Evolutionary conservation across 2,329 filamentous ascomycete genomes (phyloP).

Genomic region (Phialophora tarda): DNA sequence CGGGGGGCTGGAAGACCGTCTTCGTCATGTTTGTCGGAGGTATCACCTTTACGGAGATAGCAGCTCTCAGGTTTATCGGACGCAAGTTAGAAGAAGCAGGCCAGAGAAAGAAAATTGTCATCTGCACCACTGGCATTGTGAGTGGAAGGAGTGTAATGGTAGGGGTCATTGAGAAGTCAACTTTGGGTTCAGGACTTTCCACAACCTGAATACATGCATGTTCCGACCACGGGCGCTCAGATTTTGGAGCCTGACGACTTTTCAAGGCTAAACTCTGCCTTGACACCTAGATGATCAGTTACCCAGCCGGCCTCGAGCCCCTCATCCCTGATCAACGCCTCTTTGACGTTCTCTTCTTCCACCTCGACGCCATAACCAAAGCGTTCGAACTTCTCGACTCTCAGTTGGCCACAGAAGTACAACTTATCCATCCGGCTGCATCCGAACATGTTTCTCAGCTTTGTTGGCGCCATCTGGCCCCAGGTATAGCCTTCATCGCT

Average conservation of each 20-base stretch:
- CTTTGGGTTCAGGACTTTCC: slow-evolving; percentile 32
- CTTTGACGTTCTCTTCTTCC: slow-evolving; percentile 38
- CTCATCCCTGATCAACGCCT: slow-evolving; percentile 30
- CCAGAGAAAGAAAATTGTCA: slow-evolving; percentile 74
- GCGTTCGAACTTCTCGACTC: slow-evolving; percentile 51
- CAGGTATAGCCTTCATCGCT: slow-evolving; percentile 62
- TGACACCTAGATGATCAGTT: slow-evolving; percentile 40
- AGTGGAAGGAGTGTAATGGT: slow-evolving; percentile 90
- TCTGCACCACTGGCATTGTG: slow-evolving; percentile 90
- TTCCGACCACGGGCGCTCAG: slow-evolving; percentile 5
- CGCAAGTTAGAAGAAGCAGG: slow-evolving; percentile 75
- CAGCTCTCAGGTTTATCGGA: slow-evolving; percentile 87
- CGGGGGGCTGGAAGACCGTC: slow-evolving; percentile 77
- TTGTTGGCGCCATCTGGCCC: slow-evolving; percentile 59
- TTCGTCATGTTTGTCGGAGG: slow-evolving; percentile 98
- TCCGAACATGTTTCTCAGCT: slow-evolving; percentile 53
- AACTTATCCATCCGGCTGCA: slow-evolving; percentile 63
- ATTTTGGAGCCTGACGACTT: slow-evolving; percentile 14
- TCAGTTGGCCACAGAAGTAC: slow-evolving; percentile 57
- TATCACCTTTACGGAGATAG: slow-evolving; percentile 94
- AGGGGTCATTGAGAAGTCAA: slow-evolving; percentile 72
- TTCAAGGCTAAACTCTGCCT: slow-evolving; percentile 33
- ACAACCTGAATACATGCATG: slow-evolving; percentile 9
- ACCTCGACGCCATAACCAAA: slow-evolving; percentile 57
- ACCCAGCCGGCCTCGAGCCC: slow-evolving; percentile 39